These are phyloP conservation scores for Alternaria alternata DNA, from an alignment of 2,329 filamentous ascomycete genomes.

Conservation along the genomic window DNA sequence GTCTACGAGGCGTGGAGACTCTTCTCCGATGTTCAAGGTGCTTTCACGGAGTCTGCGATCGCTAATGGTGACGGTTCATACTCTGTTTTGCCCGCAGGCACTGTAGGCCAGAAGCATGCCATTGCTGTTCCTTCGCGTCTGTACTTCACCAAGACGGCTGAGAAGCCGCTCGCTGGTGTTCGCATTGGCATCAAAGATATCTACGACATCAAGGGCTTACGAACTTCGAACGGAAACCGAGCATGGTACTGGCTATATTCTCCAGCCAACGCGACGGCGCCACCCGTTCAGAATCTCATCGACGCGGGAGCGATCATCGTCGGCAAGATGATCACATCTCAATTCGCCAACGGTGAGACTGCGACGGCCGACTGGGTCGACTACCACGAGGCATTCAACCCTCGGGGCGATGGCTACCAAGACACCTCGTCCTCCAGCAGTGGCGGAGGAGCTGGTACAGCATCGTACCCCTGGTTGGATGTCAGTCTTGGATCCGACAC, in stretches of 20 bases:
- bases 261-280: conserved; percentile 56
- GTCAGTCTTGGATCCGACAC: conserved; percentile 60
- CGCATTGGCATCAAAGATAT: conserved; percentile 72
- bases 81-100: conserved; percentile 52
- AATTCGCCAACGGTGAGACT: conserved; percentile 56
- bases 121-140: conserved; percentile 63
- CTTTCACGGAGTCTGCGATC: conserved; percentile 60
- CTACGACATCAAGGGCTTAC: conserved; percentile 65
- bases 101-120: conserved; percentile 50
- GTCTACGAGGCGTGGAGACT: conserved; percentile 60
- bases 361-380: conserved; percentile 62
- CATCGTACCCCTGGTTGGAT: conserved; percentile 60
- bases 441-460: conserved; percentile 56
- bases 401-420: conserved; percentile 56
- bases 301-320: conserved; percentile 65
- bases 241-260: conserved; percentile 65
- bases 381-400: conserved; percentile 56
- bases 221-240: conserved; percentile 65
- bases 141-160: conserved; percentile 58
- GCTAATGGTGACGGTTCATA: conserved; percentile 51
- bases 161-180: conserved; percentile 66
- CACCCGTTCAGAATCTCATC: conserved; percentile 64
- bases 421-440: conserved; percentile 57
- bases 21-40: conserved; percentile 59
- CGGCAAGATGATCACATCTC: conserved; percentile 57